Evolutionary conservation across 2,329 filamentous ascomycete species (phyloP), one percentile per base, ranked within the genome.

Genomic region (Penicillium oxalicum): DNA sequence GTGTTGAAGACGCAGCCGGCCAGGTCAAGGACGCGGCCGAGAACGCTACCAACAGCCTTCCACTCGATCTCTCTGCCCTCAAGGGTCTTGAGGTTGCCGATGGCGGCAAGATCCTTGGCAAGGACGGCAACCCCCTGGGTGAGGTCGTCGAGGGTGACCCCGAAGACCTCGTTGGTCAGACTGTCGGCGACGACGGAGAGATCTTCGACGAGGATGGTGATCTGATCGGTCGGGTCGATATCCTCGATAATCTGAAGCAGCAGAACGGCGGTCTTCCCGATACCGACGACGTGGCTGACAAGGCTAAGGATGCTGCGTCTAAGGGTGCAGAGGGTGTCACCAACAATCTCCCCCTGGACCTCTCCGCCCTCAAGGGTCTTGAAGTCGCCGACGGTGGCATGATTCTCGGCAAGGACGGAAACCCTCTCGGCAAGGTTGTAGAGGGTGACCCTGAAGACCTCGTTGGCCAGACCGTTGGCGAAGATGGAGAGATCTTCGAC

Each of bases 361-460:
- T 73, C 2, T 64, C 65, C 7, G 56, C 61, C 1, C 51, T 74
- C 36, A 71, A 72, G 44, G 71, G 71, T 12, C 65, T 71, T 5
- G 59, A 65, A 38, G 62, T 74, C 36, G 56, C 56, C 8, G 64
- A 71, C 41, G 63, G 58, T 8, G 71, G 70, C 3, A 55, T 70
- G 26, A 65, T 73, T 13, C 50, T 68, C 1, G 67, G 66, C 29
- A 38, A 65, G 5, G 57, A 66, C 18, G 70, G 70, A 0, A 64
- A 62, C 5, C 57, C 63, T 0, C 50, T 74, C 24, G 71, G 70
- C 24, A 58, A 66, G 24, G 62, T 74, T 7, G 61, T 68, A 6
- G 70, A 74, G 50, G 71, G 71, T 1, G 67, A 73, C 27, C 61
- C 69, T 0, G 64, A 65, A 26, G 70, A 73, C 40, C 63, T 74